These are phyloP conservation scores for Phytophthora crassamura DNA, from an alignment of 352 stramenopile species.

Conservation along the genomic window DNA sequence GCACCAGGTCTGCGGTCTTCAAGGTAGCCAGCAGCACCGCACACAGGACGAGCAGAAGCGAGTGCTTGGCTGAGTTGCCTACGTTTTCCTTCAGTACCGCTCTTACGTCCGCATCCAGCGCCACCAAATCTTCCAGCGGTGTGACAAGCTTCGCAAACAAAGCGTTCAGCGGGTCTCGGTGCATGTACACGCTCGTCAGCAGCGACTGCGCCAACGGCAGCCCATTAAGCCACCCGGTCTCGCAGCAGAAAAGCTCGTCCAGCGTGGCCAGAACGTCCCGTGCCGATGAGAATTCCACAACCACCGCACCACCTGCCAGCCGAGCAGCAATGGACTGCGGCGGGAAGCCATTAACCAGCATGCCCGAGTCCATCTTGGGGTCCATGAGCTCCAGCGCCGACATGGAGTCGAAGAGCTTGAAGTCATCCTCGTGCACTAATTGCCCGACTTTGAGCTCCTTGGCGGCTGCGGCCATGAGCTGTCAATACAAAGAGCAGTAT, in stretches of 20 bases:
- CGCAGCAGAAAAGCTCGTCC: constrained; percentile 77
- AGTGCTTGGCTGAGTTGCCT: constrained; percentile 47
- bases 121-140: constrained; percentile 36
- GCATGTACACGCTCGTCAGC: constrained; percentile 91
- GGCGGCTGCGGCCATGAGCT: constrained; percentile 68
- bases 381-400: constrained; percentile 95
- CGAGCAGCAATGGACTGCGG: constrained; percentile 64
- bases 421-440: constrained; percentile 78
- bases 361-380: constrained; percentile 94
- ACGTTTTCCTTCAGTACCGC: constrained; percentile 43
- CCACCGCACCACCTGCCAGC: constrained; percentile 46
- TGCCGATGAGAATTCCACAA: constrained; percentile 70
- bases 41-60: constrained; percentile 78
- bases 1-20: constrained; percentile 81
- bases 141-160: constrained; percentile 63
- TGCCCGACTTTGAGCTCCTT: constrained; percentile 86
- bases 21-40: constrained; percentile 70
- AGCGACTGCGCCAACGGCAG: constrained; percentile 89
- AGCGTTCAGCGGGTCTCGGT: constrained; percentile 73
- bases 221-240: constrained; percentile 86
- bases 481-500: constrained; percentile 8
- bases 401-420: constrained; percentile 95
- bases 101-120: constrained; percentile 29
- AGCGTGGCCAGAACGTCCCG: constrained; percentile 78
- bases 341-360: constrained; percentile 67